Evolutionary conservation across 306 rosid genomes (phyloP).

Genomic region (Lathyrus tuberosus): DNA sequence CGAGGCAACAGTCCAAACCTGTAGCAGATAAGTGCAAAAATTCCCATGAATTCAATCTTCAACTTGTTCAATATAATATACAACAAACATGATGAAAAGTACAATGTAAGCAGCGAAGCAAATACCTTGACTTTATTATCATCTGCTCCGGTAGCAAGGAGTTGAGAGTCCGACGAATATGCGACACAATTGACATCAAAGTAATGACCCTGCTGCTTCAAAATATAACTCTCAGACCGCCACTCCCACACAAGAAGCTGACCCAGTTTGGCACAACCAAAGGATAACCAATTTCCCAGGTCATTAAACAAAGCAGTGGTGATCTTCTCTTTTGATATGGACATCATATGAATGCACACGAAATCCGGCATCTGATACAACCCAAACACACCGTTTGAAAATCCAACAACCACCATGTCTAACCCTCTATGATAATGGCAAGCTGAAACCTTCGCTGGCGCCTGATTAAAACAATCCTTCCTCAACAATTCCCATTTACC

Average conservation of each 20-base stretch:
- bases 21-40: conserved; percentile 43
- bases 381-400: conserved; percentile 84
- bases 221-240: conserved; percentile 86
- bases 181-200: conserved; percentile 90
- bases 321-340: conserved; percentile 84
- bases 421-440: conserved; percentile 86
- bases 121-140: conserved; percentile 97
- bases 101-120: conserved; percentile 15
- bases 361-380: conserved; percentile 94
- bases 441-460: conserved; percentile 58
- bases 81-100: conserved; percentile 8
- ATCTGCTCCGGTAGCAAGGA: conserved; percentile 94
- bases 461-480: conserved; percentile 73
- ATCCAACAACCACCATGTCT: conserved; percentile 84
- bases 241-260: conserved; percentile 98
- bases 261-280: conserved; percentile 91
- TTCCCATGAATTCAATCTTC: conserved; percentile 12
- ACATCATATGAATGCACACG: conserved; percentile 78
- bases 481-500: conserved; percentile 82
- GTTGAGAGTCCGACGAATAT: conserved; percentile 82
- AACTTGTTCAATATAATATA: conserved; percentile 6
- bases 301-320: conserved; percentile 79
- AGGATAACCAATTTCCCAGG: conserved; percentile 85
- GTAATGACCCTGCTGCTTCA: conserved; percentile 99
- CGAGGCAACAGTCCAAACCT: conserved; percentile 90